A percentile compares a stretch with the other conserved stretches of the same genome.
Evolutionary conservation across 805 yeast species (phyloP).

Genomic region (Saturnispora gosingensis): DNA sequence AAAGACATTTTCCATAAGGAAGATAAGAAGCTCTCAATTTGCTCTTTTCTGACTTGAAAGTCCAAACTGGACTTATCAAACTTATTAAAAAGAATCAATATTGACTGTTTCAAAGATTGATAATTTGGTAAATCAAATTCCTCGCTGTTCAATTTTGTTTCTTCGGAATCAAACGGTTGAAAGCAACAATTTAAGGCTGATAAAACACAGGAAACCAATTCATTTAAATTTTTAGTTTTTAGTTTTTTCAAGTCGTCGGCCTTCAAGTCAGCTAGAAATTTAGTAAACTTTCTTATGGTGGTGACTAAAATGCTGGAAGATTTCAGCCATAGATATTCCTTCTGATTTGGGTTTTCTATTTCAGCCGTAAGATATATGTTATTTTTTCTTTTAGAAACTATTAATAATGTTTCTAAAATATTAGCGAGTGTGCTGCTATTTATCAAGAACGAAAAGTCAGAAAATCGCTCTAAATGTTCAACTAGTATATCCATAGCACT

Average conservation of each 20-base stretch:
- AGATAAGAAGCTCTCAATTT: slow-evolving; percentile 36
- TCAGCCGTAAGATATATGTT: slow-evolving; percentile 25
- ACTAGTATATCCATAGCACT: slow-evolving; percentile 35
- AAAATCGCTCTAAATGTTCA: slow-evolving; percentile 26
- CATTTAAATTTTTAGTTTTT: slow-evolving; percentile 13
- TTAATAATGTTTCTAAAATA: slow-evolving; percentile 41
- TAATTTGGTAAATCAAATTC: slow-evolving; percentile 25
- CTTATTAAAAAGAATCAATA: slow-evolving; percentile 31
- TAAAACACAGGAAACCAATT: slow-evolving; percentile 35
- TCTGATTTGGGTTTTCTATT: slow-evolving; percentile 36
- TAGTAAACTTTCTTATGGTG: slow-evolving; percentile 28
- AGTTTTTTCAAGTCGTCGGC: slow-evolving; percentile 5
- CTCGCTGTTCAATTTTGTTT: not conserved
- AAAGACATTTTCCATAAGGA: slow-evolving; percentile 52
- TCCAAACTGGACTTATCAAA: slow-evolving; percentile 15
- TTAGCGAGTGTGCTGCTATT: slow-evolving; percentile 38
- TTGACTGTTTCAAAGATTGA: slow-evolving; percentile 26
- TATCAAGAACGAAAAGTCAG: slow-evolving; percentile 30
- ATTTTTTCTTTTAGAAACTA: slow-evolving; percentile 38
- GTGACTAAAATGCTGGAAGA: slow-evolving; percentile 34
- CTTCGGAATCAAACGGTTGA: slow-evolving; percentile 19
- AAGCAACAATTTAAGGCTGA: slow-evolving; percentile 35
- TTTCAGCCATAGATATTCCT: slow-evolving; percentile 44
- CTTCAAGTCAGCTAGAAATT: slow-evolving; percentile 12
- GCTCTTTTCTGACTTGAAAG: slow-evolving; percentile 10